A percentile compares a stretch with the other conserved stretches of the same genome.
Evolutionary conservation across 1,284 basidiomycete species (phyloP).

Genomic region (Waitea zeae): DNA sequence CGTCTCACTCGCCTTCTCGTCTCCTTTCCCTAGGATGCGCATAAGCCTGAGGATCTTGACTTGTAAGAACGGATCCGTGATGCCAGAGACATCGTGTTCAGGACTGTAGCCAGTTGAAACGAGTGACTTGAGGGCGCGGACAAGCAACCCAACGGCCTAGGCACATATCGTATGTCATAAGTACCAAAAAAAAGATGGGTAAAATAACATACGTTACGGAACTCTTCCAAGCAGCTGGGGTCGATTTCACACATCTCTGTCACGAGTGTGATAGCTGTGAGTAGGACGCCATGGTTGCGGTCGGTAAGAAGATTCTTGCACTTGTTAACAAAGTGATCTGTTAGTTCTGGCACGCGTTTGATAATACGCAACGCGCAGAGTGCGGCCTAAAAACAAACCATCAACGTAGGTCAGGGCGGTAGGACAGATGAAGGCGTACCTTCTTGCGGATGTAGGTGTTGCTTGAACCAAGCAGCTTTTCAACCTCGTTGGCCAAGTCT

Average conservation of each 20-base stretch:
- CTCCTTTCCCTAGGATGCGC: slow-evolving; percentile 74
- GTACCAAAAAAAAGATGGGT: slow-evolving; percentile 3
- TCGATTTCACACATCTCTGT: slow-evolving; percentile 89
- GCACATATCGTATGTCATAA: slow-evolving; percentile 4
- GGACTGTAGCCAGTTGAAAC: slow-evolving; percentile 97
- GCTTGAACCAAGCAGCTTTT: slow-evolving; percentile 91
- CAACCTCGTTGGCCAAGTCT: slow-evolving; percentile 92
- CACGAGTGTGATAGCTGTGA: slow-evolving; percentile 88
- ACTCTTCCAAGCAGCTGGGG: slow-evolving; percentile 60
- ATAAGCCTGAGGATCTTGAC: slow-evolving; percentile 94
- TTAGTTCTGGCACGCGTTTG: slow-evolving; percentile 91
- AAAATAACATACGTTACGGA: slow-evolving; percentile 67
- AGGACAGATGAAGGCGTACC: slow-evolving; percentile 24
- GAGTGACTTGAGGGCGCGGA: slow-evolving; percentile 89
- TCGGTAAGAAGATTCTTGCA: slow-evolving; percentile 87
- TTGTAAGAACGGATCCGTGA: slow-evolving; percentile 97
- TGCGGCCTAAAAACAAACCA: slow-evolving; percentile 47
- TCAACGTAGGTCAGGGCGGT: too few species aligned
- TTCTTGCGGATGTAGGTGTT: slow-evolving; percentile 99
- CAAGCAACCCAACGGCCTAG: slow-evolving; percentile 84
- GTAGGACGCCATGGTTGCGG: slow-evolving; percentile 91
- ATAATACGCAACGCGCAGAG: slow-evolving; percentile 94
- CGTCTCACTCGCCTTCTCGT: slow-evolving; percentile 77
- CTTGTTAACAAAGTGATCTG: slow-evolving; percentile 84
- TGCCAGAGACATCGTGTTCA: slow-evolving; percentile 98